Evolutionary conservation across 2,329 filamentous ascomycete genomes (phyloP), one percentile per base, ranked within the genome.

Genomic region (Podosphaera xanthii): DNA sequence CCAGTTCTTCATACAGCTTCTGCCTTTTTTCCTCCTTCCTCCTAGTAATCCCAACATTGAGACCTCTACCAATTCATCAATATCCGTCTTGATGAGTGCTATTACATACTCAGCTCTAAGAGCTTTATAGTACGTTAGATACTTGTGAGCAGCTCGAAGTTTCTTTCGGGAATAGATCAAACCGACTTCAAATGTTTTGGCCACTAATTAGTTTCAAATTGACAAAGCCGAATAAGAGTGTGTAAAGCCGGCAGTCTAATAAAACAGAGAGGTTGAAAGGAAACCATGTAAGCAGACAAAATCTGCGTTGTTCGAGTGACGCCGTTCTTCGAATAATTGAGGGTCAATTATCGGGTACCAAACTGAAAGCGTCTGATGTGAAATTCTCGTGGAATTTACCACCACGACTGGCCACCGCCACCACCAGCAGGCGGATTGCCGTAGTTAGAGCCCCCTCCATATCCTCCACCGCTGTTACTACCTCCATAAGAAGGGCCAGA

Each of bases 361-460:
- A 44, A 36, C 54, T 40, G 38, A 44, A 40, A 38, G 54, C 54
- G 54, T 31, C 36, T 55, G n/a, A 22, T 44, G n/a, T 22, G 38
- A 30, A 30, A 22, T 9, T 68, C 67, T 79, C 80, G 77, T 77
- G 80, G 77, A 77, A 80, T 62, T 73, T 74, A 65, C 73, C 74
- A 65, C 74, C 73, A 54, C 67, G 59, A 59, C 56, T 58, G 46
- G 54, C 60, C 74, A 65, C 74, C 73, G 48, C 67, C 61, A 57
- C 59, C 60, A 40, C 60, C 60, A 30, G 59, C 59, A 36, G 60
- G 60, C 12, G 59, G 53, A 42, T 73, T 74, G 61, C 71, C 71
- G 64, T 70, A 74, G 52, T 58, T 72, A 36, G 52, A 53, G 61
- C 72, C 72, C 61, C 70, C 72, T 65, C 85, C 83, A 62, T 70